phyloP scores from a whole-genome alignment of 805 yeast species.

The Barnettozyma californica region DNA sequence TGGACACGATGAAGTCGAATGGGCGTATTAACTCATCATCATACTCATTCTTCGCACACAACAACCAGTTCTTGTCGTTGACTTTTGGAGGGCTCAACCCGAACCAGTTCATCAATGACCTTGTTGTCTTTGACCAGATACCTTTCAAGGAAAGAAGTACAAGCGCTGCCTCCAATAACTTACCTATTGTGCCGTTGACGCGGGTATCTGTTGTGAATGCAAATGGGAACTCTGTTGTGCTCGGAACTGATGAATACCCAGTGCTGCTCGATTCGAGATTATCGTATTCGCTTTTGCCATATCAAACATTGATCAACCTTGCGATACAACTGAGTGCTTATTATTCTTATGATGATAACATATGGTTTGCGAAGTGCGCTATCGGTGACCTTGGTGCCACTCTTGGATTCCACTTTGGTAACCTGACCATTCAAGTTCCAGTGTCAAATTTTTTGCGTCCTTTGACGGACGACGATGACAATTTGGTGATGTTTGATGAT shows the following conservation, averaged over 20 bases:
- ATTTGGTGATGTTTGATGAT: slow-evolving; percentile 40
- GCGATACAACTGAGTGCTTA: slow-evolving; percentile 69
- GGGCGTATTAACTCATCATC: slow-evolving; percentile 33
- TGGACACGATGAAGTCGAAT: slow-evolving; percentile 28
- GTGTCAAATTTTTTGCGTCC: slow-evolving; percentile 40
- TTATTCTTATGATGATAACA: slow-evolving; percentile 38
- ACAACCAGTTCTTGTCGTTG: slow-evolving; percentile 29
- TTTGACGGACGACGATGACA: slow-evolving; percentile 30
- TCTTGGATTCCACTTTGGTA: slow-evolving; percentile 48
- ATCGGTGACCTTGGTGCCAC: slow-evolving; percentile 44
- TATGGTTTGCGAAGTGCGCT: slow-evolving; percentile 64
- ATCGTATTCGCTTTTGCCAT: slow-evolving; percentile 46
- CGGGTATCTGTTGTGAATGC: slow-evolving; percentile 38
- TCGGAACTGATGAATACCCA: slow-evolving; percentile 28
- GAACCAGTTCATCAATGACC: slow-evolving; percentile 38
- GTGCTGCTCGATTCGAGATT: slow-evolving; percentile 56
- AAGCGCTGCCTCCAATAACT: slow-evolving; percentile 26
- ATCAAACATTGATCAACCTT: slow-evolving; percentile 48
- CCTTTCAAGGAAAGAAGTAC: slow-evolving; percentile 29
- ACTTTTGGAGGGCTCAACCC: slow-evolving; percentile 57
- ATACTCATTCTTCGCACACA: slow-evolving; percentile 37
- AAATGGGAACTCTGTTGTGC: slow-evolving; percentile 26
- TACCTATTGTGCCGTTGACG: slow-evolving; percentile 44
- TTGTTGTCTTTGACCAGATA: slow-evolving; percentile 45
- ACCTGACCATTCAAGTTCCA: slow-evolving; percentile 44